phyloP scores from a whole-genome alignment of 371 early-diverging fungal species.

The Apophysomyces trapeziformis region DNA sequence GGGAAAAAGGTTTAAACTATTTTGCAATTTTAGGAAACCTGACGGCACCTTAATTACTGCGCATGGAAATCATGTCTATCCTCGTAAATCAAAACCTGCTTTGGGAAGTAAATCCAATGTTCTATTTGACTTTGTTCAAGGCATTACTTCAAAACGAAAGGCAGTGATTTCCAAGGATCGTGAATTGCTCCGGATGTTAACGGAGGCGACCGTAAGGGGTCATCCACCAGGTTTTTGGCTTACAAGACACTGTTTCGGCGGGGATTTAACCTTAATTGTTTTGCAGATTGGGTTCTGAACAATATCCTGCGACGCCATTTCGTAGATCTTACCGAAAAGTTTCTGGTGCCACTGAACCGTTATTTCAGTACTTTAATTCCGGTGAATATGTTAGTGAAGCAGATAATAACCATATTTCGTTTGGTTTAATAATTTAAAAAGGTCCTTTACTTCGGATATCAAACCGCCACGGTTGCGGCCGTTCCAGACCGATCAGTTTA shows the following conservation, averaged over 20 bases:
- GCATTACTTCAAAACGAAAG: conserved; percentile 79
- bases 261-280: conserved; percentile 3
- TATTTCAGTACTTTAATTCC: conserved; percentile 91
- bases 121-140: conserved; percentile 64
- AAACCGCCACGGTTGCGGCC: conserved; percentile 50
- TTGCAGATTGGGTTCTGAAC: conserved; percentile 74
- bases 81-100: conserved; percentile 28
- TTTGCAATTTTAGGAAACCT: conserved; percentile 38
- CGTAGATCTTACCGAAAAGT: conserved; percentile 90
- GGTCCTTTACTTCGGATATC: conserved; percentile 12
- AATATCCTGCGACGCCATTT: conserved; percentile 92
- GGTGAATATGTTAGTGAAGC: conserved; percentile 45
- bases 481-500: conserved; percentile 58
- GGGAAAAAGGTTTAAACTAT: background rate
- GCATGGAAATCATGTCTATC: conserved; percentile 33
- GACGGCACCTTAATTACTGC: conserved; percentile 46
- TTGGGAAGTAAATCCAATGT: conserved; percentile 41
- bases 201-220: conserved; percentile 70
- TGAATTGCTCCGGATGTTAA: conserved; percentile 69
- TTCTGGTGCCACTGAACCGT: conserved; percentile 92
- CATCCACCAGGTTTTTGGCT: conserved; percentile 54
- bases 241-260: background rate
- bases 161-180: conserved; percentile 80
- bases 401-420: conserved; percentile 1
- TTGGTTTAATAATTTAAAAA: background rate